Base-by-base conservation (phyloP, 441 rosid species). In the Metrosideros polymorpha region DNA sequence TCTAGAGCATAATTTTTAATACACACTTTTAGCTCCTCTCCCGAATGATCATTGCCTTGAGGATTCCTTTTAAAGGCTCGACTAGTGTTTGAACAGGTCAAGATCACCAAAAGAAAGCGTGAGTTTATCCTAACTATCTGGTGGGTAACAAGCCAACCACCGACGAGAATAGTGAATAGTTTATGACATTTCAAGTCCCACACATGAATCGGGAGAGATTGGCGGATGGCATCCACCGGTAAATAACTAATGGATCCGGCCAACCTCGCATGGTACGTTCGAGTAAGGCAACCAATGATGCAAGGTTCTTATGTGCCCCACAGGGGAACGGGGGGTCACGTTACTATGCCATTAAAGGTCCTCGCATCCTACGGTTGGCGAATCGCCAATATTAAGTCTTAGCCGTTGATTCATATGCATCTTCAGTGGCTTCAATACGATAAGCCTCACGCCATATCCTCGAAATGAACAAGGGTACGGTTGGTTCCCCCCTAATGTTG, bases 401-500 rank as follows among this genome's bases (percentile, higher is more conserved):
- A 25, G 14, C 59, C 14, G 59, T 55, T 55, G 29, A 55, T 55
- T 55, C 29, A n/a, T n/a, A 55, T 55, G 59, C 59, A 55, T 55
- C 29, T 55, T 25, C 59, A 10, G n/a, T 5, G 57, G n/a, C n/a
- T n/a, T n/a, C n/a, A n/a, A n/a, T n/a, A n/a, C n/a, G n/a, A n/a
- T n/a, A n/a, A n/a, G n/a, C n/a, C n/a, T n/a, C n/a, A n/a, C n/a
- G n/a, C n/a, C n/a, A n/a, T n/a, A n/a, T n/a, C n/a, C n/a, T n/a
- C n/a, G n/a, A n/a, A n/a, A n/a, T n/a, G n/a, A n/a, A n/a, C n/a
- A n/a, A n/a, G n/a, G n/a, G n/a, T n/a, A n/a, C n/a, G n/a, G n/a
- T n/a, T n/a, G n/a, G n/a, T n/a, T n/a, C n/a, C n/a, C n/a, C 13
- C 6, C 14, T 24, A 24, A 24, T 54, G 0, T 54, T 54, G 0